Evolutionary conservation across 768 basidiomycete genomes (phyloP), one percentile per base, ranked within the genome.

Genomic region (Pisolithus marmoratus): DNA sequence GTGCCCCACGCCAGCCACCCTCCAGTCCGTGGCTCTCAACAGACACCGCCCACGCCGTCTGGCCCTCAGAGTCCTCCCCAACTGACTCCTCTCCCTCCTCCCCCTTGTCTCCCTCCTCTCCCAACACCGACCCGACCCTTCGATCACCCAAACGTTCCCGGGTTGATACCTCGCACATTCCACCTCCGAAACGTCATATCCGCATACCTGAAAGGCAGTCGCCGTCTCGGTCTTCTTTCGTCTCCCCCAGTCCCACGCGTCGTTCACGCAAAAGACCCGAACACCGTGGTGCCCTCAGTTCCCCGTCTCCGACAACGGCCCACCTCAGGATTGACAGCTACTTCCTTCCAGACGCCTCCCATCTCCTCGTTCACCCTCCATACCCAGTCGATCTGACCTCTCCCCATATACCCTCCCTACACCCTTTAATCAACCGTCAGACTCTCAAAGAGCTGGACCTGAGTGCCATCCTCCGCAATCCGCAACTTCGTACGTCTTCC

Each of bases 401-500:
- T 2, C 74, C 80, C 3, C 79, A 83, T 56, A 80, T 90, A 54
- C 90, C 89, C 7, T 74, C 87, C 34, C 70, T 79, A 40, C 74
- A 77, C 29, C 91, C 94, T 1, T 79, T 86, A 40, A 89, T 95
- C 64, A 93, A 90, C 61, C 78, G 87, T 37, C 81, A 83, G 41
- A 91, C 90, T 1, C 75, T 96, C 58, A 84, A 82, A 61, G 90
- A 93, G 63, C 75, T 96, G 47, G 92, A 96, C 65, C 73, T 95
- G 19, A 81, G 85, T 52, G 81, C 85, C 49, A 93, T 95, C 60
- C 76, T 95, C 51, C 82, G 88, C 45, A 93, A 93, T 67, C 90
- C 91, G 22, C 91, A 94, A 64, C 84, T 95, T 53, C 87, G 94
- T 90, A 71, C 72, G 85, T 85, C 38, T 20, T 51, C 51, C 24